These are phyloP conservation scores for Paxillus rubicundulus DNA, from an alignment of 768 basidiomycete genomes.

Conservation along the genomic window DNA sequence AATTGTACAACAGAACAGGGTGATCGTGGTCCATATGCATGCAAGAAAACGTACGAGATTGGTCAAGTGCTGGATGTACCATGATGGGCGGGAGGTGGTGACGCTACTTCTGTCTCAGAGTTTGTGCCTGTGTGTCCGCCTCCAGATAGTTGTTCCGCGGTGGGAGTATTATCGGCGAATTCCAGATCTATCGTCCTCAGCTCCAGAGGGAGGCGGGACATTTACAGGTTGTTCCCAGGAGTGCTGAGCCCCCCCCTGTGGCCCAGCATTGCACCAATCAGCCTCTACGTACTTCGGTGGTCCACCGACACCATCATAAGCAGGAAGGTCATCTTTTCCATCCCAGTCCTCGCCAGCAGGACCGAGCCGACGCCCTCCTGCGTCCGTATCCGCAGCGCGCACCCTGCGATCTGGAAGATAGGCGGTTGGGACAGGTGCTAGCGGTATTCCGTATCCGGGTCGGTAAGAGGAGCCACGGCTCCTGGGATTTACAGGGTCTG, in stretches of 20 bases:
- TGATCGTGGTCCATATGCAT: not conserved
- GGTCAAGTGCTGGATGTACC: constrained; percentile 8
- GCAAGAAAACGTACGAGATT: not conserved
- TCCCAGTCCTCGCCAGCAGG: constrained; percentile 32
- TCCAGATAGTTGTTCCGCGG: not conserved
- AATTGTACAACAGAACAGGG: not conserved
- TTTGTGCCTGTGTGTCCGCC: not conserved
- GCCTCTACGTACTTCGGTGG: constrained; percentile 45
- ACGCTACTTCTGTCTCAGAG: not conserved
- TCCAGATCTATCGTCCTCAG: constrained; percentile 1
- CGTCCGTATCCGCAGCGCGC: constrained; percentile 31
- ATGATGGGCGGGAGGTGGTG: not conserved
- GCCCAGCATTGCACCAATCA: constrained; percentile 1
- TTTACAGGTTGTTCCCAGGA: not conserved
- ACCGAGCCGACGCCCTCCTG: constrained; percentile 37
- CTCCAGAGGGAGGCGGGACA: not conserved
- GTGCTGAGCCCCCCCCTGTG: not conserved
- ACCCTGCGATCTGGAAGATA: constrained; percentile 24
- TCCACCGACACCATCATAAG: constrained; percentile 43
- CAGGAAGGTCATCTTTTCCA: constrained; percentile 48
- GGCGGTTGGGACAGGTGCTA: constrained; percentile 12
- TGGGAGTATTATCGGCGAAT: not conserved
- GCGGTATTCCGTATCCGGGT: constrained; percentile 8
- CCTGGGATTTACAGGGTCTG: not conserved
- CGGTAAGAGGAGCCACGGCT: constrained; percentile 11